Evolutionary conservation across 208 protist species (phyloP).

Genomic region (Leishmania guyanensis): DNA sequence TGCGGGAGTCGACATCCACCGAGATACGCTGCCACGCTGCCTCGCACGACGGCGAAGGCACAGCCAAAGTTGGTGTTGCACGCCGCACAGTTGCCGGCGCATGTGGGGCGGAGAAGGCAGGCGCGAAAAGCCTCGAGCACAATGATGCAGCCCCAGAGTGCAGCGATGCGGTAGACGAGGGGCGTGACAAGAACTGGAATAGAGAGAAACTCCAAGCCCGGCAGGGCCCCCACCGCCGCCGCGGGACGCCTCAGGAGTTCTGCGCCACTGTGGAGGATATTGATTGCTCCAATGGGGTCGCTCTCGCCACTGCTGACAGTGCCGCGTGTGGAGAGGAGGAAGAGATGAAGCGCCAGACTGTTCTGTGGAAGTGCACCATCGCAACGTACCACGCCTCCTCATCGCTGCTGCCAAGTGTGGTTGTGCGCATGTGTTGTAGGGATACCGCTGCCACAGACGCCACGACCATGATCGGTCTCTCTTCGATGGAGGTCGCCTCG

Average conservation of each 20-base stretch:
- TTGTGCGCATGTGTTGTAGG: slow-evolving; percentile 5
- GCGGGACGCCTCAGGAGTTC: not conserved
- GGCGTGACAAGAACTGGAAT: not conserved
- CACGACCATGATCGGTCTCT: slow-evolving; percentile 8
- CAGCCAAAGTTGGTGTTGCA: too few species aligned
- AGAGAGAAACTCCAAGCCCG: not conserved
- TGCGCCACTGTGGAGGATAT: not conserved
- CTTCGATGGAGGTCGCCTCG: not conserved
- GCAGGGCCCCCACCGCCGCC: not conserved
- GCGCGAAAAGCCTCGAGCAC: not conserved
- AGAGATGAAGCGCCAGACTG: too few species aligned
- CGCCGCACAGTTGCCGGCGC: not conserved
- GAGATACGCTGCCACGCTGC: slow-evolving; percentile 13
- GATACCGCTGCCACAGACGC: not conserved
- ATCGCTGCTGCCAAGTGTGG: slow-evolving; percentile 11
- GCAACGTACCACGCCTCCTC: not conserved
- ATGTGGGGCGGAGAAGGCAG: not conserved
- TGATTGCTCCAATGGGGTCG: too few species aligned
- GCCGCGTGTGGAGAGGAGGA: not conserved
- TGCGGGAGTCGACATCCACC: slow-evolving; percentile 2
- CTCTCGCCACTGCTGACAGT: not conserved
- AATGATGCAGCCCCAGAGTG: not conserved
- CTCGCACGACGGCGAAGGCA: not conserved
- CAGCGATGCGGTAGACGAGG: not conserved
- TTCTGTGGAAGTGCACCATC: slow-evolving; percentile 25